Conservation (phyloP, 169 alveolate genomes). For the Plasmodium sp. region DNA sequence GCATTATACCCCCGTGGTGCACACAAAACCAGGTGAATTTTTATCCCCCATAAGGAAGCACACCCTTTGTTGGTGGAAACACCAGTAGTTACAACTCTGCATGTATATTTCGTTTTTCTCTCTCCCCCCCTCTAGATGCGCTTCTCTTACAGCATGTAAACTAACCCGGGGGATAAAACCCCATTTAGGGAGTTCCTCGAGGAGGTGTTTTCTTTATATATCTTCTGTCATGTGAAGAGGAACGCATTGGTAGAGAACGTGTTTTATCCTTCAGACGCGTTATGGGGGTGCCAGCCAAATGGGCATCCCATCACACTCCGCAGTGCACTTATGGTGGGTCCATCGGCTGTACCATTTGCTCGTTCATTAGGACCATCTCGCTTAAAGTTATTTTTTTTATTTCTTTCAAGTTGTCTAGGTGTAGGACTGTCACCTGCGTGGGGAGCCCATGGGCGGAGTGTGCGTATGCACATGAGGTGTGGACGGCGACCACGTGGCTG, state of each 20-base stretch:
- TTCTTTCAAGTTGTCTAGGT: conserved; percentile 17
- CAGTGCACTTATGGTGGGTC: neutral
- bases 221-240: conserved; percentile 8
- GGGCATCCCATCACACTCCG: neutral
- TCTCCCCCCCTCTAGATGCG: neutral
- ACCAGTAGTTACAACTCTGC: neutral
- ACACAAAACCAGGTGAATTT: neutral
- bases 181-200: neutral
- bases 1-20: neutral
- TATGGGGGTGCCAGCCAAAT: neutral
- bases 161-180: neutral
- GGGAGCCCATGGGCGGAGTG: neutral
- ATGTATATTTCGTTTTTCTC: too few relatives aligned
- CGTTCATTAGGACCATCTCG: neutral
- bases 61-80: neutral
- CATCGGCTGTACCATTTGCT: conserved; percentile 8
- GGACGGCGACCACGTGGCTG: neutral
- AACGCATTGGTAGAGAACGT: neutral
- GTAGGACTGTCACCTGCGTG: conserved; percentile 11
- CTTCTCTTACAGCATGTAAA: neutral
- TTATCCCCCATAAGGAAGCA: neutral
- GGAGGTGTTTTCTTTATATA: conserved; percentile 47
- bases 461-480: neutral
- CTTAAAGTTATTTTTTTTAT: conserved; percentile 8
- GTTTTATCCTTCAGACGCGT: neutral